Evolutionary conservation across 192 early-diverging fungal species (phyloP), one percentile per base, ranked within the genome.

Genomic region (Coemansia sp.): DNA sequence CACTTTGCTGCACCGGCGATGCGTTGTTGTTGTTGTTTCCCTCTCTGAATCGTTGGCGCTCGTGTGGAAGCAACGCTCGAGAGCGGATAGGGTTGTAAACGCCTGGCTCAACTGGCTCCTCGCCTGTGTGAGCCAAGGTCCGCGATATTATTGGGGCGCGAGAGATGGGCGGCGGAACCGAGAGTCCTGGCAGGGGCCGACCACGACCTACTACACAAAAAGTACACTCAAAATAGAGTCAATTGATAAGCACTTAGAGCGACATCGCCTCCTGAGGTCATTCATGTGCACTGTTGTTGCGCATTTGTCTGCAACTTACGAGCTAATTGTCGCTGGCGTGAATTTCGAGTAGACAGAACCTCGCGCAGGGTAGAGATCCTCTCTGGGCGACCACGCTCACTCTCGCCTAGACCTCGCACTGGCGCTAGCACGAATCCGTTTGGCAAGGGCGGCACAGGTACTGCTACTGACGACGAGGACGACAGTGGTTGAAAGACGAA

Each of bases 341-440:
- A 73, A 33, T 40, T 63, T 12, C 68, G 71, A 4, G 76, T 79
- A n/a, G 66, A 67, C 20, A 81, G 65, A 8, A 81, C 60, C 13
- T 81, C 74, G 29, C 80, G 74, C 29, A 81, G 65, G 1, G 80
- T 81, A 40, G 74, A 71, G 65, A 81, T 81, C 20, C 80, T 63
- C 74, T 81, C 80, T 39, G 76, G 76, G 27, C 68, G 71, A 13
- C 71, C 68, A 13, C 50, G 63, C 40, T 79, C 76, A 49, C 66
- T 34, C 7, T 71, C 55, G 24, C 44, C 13, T 22, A 52, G 43
- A 15, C 67, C 65, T 22, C 65, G 67, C 9, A 80, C 71, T 43
- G 72, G 78, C 31, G 78, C 69, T 69, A 80, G 47, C 3, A 80
- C 55, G 62, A 64, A 74, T 38, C 78, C 78, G 13, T 57, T 18